phyloP scores from a whole-genome alignment of 1,284 basidiomycete genomes.

The Boletus subluridellus region DNA sequence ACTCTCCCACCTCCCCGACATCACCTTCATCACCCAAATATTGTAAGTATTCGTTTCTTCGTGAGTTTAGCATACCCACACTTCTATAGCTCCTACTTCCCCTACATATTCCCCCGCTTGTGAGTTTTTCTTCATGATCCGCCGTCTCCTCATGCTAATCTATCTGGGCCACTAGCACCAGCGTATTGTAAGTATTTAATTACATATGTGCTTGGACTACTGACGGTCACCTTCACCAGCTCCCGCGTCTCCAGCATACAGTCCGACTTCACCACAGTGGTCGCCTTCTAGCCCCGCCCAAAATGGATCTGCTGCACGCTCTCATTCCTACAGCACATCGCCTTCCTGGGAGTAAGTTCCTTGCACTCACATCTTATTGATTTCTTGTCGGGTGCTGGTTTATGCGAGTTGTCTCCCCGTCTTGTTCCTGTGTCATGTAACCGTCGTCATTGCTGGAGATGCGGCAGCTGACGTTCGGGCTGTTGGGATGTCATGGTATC shows the following conservation, averaged over 20 bases:
- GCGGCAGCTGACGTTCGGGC: conserved; percentile 1
- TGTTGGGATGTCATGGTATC: conserved; percentile 13
- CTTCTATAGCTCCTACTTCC: conserved; percentile 65
- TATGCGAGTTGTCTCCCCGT: conserved; percentile 2
- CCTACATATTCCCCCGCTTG: conserved; percentile 82
- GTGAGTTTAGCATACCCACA: conserved; percentile 14
- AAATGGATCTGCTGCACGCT: conserved; percentile 42
- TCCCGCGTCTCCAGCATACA: conserved; percentile 80
- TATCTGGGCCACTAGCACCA: conserved; percentile 44
- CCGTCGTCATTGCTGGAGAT: conserved; percentile 7
- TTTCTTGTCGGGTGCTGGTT: conserved; percentile 13
- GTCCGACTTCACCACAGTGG: conserved; percentile 77
- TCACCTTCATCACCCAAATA: conserved; percentile 87
- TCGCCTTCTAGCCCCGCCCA: conserved; percentile 77
- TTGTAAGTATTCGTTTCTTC: conserved; percentile 50
- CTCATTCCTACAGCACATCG: conserved; percentile 49
- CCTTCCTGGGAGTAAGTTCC: conserved; percentile 53
- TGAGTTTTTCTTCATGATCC: conserved; percentile 40
- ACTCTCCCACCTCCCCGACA: conserved; percentile 79
- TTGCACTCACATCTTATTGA: conserved; percentile 8
- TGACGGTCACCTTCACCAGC: conserved; percentile 41
- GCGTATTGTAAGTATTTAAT: conserved; percentile 62
- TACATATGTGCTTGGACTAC: background rate
- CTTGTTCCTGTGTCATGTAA: conserved; percentile 1
- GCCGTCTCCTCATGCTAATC: conserved; percentile 18